Evolutionary conservation across 2,329 filamentous ascomycete species (phyloP), one percentile per base, ranked within the genome.

Genomic region (Alternaria panax): DNA sequence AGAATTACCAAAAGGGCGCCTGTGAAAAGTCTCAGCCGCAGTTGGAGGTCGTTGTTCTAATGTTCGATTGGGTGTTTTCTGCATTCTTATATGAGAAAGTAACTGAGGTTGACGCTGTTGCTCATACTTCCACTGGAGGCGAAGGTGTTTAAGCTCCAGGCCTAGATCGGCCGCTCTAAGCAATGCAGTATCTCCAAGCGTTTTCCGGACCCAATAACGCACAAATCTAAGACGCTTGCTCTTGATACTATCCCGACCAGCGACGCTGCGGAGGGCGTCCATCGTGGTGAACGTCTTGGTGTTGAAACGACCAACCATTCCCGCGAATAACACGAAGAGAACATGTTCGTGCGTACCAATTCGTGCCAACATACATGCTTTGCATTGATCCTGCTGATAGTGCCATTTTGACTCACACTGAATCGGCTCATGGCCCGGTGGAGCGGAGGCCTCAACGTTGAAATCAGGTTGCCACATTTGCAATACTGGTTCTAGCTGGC

Each of bases 281-380:
- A 34, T 34, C 28, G 27, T 45, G n/a, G 24, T 25, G 36, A 53
- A 32, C 42, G 51, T 56, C 27, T 51, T 52, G 0, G 24, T 47
- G 1, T 43, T 59, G 16, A 65, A 63, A 28, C 65, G 64, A 2
- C 67, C 70, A 3, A 72, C 64, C 65, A 74, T 70, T 6, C 70
- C 69, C 7, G 67, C 66, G 5, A 73, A 67, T 22, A 76, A 59
- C 7, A 73, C 71, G 25, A 64, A 65, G 1, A 73, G 30, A 4
- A 71, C 70, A 9, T 59, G 28, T 4, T 50, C 28, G 24, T 76
- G 69, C 2, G 63, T 64, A 4, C 73, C 74, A 2, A 78, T 67
- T 1, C 74, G 66, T 9, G 71, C 61, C 9, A 77, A 64, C 45
- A 76, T 70, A 32, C 75, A 78, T 2, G 71, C 74, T 4, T 67